Base-by-base conservation (phyloP, 2,329 filamentous ascomycete genomes). In the Penicillium hesseltinei region DNA sequence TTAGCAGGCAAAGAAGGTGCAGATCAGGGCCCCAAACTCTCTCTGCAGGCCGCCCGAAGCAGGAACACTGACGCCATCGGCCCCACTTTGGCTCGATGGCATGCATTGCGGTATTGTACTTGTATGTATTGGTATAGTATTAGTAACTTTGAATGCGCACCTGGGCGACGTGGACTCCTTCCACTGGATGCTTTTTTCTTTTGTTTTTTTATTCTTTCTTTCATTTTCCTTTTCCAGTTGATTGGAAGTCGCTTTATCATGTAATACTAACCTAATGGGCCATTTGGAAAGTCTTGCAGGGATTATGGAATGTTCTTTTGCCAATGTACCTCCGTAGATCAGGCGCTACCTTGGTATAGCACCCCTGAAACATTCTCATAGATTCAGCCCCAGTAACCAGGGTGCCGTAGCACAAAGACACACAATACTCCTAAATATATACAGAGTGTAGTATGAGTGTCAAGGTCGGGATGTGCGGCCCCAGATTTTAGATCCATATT, bases 401-500 rank as follows among this genome's bases (percentile, higher is more conserved):
- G 51, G 19, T 53, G 8, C 25, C 9, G 33, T 46, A 39, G 19
- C 29, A 52, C 50, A 43, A 17, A 29, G n/a, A 7, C 6, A 11
- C 15, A 23, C 8, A 7, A 36, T 25, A 7, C 25, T 5, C 4
- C n/a, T 38, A 35, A 35, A 35, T 35, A 35, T 35, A 35, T 35
- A 35, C 33, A 8, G 13, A 35, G 39, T 11, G 23, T 43, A 43
- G 8, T 27, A 43, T n/a, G 25, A 44, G 25, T 62, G 50, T 64
- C 50, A 58, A 62, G 54, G 60, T 53, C 57, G 57, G 58, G 64
- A 62, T 62, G 58, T 63, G 63, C 64, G 64, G 62, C 64, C 64
- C 64, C 64, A 66, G 64, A 62, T 66, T 66, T 63, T 42, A 66
- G 63, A 63, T 63, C 63, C 64, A 64, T 66, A 31, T 25, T 48